Evolutionary conservation across 768 basidiomycete genomes (phyloP).

Genomic region (Lactifluus pinguis): DNA sequence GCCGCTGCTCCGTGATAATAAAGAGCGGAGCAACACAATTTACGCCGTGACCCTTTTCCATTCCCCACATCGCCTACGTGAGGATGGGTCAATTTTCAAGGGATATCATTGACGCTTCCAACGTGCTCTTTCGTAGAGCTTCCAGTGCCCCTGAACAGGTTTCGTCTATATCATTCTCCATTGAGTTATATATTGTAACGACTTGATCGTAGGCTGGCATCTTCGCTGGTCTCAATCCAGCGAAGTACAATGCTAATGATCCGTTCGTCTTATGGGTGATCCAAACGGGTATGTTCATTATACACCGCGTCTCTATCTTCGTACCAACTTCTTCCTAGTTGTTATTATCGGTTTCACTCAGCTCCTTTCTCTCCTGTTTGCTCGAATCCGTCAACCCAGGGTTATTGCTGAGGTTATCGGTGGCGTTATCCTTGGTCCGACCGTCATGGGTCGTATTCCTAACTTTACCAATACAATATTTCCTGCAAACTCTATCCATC

Average conservation of each 20-base stretch:
- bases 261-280: conserved; percentile 73
- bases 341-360: conserved; percentile 80
- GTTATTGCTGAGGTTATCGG: conserved; percentile 92
- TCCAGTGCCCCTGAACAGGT: conserved; percentile 17
- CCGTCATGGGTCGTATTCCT: conserved; percentile 72
- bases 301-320: background rate
- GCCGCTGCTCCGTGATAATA: too few relatives aligned
- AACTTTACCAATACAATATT: conserved; percentile 43
- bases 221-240: conserved; percentile 68
- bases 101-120: conserved; percentile 26
- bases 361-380: conserved; percentile 53
- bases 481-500: conserved; percentile 35
- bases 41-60: conserved; percentile 1
- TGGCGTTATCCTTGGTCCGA: conserved; percentile 72
- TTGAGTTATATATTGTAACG: background rate
- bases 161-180: background rate
- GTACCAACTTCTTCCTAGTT: conserved; percentile 31
- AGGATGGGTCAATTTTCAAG: conserved; percentile 42
- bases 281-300: conserved; percentile 47
- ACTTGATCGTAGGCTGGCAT: conserved; percentile 51
- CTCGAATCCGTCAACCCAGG: conserved; percentile 74
- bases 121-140: conserved; percentile 36
- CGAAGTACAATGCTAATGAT: conserved; percentile 47
- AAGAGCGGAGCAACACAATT: background rate
- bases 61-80: background rate